These are phyloP conservation scores for Blastomyces parvus DNA, from an alignment of 2,329 filamentous ascomycete genomes.

Conservation along the genomic window DNA sequence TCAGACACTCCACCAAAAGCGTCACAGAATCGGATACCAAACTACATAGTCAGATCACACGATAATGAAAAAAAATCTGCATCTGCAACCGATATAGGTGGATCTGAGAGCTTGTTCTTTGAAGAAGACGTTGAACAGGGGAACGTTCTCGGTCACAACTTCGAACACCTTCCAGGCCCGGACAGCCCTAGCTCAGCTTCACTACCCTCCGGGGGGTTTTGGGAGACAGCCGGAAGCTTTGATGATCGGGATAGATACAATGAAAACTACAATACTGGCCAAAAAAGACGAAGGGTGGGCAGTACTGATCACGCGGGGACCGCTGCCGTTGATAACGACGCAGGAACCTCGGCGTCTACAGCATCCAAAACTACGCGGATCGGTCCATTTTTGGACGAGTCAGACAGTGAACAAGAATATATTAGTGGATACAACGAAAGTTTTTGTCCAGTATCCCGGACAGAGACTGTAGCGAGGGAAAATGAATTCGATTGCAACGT, in stretches of 20 bases:
- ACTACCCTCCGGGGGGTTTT: constrained; percentile 27
- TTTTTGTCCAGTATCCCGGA: background rate
- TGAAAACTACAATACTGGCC: constrained; percentile 22
- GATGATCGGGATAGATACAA: constrained; percentile 25
- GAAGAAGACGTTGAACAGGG: constrained; percentile 21
- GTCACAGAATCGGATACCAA: constrained; percentile 47
- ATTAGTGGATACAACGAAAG: constrained; percentile 54
- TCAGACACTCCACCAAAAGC: constrained; percentile 42
- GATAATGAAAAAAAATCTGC: constrained; percentile 18
- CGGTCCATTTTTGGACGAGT: constrained; percentile 37
- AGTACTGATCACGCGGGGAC: background rate
- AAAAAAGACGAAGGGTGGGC: constrained; percentile 27
- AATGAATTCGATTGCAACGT: constrained; percentile 25
- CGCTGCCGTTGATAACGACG: background rate
- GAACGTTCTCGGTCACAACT: background rate
- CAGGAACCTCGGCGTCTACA: background rate
- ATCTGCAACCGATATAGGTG: constrained; percentile 5
- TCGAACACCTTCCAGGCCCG: background rate
- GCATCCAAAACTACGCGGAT: constrained; percentile 15
- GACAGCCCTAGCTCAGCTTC: constrained; percentile 20
- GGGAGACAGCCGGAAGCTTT: constrained; percentile 9
- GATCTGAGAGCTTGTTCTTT: constrained; percentile 27
- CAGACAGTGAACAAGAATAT: constrained; percentile 49
- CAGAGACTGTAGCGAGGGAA: background rate
- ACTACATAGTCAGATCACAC: constrained; percentile 27